Evolutionary conservation across 768 basidiomycete genomes (phyloP), one percentile per base, ranked within the genome.

Genomic region (Tulasnella sp.): DNA sequence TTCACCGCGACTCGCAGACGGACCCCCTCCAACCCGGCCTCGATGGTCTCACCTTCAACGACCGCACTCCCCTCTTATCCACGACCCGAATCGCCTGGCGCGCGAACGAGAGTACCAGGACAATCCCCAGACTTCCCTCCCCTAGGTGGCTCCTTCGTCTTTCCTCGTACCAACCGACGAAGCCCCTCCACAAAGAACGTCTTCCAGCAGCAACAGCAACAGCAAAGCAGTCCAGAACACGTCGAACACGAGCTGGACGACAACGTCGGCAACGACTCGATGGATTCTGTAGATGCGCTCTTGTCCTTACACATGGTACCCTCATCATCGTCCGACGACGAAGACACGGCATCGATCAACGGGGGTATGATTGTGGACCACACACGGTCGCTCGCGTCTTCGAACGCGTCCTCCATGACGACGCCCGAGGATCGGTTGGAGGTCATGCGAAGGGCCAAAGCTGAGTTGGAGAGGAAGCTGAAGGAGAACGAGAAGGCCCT

Each of bases 381-480:
- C 27, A 1, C 48, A 11, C 56, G 46, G 5, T 22, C 46, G 27
- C 5, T 22, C 27, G n/a, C 46, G 46, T 48, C 56, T 3, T 49
- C 43, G 19, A 27, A 48, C 25, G 44, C 56, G 12, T 58, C 34
- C 7, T 38, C 56, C 11, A 48, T 49, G 11, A 31, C 56, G 7
- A 48, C 56, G n/a, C 56, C 56, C 11, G 56, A 58, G 41, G 56
- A 58, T 15, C 10, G 56, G 12, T 3, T 90, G 22, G 87, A 89
- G 15, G 83, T 79, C 4, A 69, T 93, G 62, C 81, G 84, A 68
- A 78, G 83, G 63, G 74, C 79, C 17, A 93, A 92, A 63, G 71
- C 74, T 2, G 92, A 93, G 31, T 72, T 93, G n/a, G 75, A 76
- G 25, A 74, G 82, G 64, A 90, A 88, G 69, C 71, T 89, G 31